phyloP scores from a whole-genome alignment of 306 rosid species.

The Leucaena leucocephala region DNA sequence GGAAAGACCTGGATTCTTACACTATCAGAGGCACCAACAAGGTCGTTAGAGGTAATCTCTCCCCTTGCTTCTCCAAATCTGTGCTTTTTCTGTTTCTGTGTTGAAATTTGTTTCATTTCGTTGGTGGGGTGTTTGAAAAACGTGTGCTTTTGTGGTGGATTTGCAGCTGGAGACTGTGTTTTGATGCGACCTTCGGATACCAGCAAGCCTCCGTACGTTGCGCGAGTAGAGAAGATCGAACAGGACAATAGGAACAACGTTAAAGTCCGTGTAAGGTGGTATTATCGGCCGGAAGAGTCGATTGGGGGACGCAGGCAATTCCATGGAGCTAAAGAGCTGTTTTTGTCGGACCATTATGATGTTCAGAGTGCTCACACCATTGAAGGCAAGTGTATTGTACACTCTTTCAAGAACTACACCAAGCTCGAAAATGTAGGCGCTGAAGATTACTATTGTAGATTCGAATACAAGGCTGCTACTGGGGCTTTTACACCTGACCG shows the following conservation, averaged over 20 bases:
- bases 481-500: slow-evolving; percentile 78
- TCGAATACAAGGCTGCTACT: slow-evolving; percentile 80
- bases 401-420: slow-evolving; percentile 78
- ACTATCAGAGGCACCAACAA: slow-evolving; percentile 79
- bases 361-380: slow-evolving; percentile 85
- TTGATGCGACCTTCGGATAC: slow-evolving; percentile 85
- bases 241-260: slow-evolving; percentile 59
- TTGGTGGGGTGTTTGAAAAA: slow-evolving; percentile 9
- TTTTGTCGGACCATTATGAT: slow-evolving; percentile 78
- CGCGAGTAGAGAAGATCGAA: slow-evolving; percentile 82
- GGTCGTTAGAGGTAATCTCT: slow-evolving; percentile 62
- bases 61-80: not conserved
- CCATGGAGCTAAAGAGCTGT: slow-evolving; percentile 84
- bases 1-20: slow-evolving; percentile 66
- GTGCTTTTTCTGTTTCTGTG: not conserved
- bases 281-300: slow-evolving; percentile 88
- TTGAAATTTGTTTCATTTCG: slow-evolving; percentile 17
- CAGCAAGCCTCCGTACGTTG: slow-evolving; percentile 78
- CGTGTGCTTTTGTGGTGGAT: slow-evolving; percentile 25
- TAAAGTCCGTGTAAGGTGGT: slow-evolving; percentile 81
- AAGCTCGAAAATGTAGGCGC: slow-evolving; percentile 82
- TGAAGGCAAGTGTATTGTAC: slow-evolving; percentile 79
- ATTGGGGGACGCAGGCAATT: slow-evolving; percentile 88
- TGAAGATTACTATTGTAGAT: slow-evolving; percentile 80
- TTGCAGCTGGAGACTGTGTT: slow-evolving; percentile 74